A percentile compares a stretch with the other conserved stretches of the same genome.
These are phyloP conservation scores for Suillus luteus DNA, from an alignment of 768 basidiomycete species.

Conservation along the genomic window DNA sequence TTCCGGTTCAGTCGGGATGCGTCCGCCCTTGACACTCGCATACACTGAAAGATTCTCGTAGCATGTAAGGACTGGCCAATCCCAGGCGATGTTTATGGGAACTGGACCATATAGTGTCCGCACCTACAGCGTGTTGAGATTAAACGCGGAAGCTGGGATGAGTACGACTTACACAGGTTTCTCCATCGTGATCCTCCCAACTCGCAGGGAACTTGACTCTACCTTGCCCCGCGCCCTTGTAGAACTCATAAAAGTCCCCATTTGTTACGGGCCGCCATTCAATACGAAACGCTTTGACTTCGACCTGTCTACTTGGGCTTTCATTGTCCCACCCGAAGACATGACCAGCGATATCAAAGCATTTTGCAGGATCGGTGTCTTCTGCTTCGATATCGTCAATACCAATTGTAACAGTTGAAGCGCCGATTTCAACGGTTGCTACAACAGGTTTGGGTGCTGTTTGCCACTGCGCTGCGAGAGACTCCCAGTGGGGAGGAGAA, in stretches of 20 bases:
- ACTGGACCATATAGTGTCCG: slow-evolving; percentile 89
- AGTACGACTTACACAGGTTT: slow-evolving; percentile 45
- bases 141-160: background rate
- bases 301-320: slow-evolving; percentile 61
- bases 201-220: slow-evolving; percentile 63
- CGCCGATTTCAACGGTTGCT: slow-evolving; percentile 57
- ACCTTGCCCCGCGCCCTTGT: slow-evolving; percentile 44
- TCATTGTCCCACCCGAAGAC: slow-evolving; percentile 98
- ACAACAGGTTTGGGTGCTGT: slow-evolving; percentile 43
- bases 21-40: slow-evolving; percentile 86
- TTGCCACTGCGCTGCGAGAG: slow-evolving; percentile 51
- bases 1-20: slow-evolving; percentile 90
- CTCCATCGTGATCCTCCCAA: slow-evolving; percentile 63
- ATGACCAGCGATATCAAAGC: slow-evolving; percentile 50
- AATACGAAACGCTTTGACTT: slow-evolving; percentile 71
- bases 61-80: slow-evolving; percentile 87
- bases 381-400: slow-evolving; percentile 81
- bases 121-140: slow-evolving; percentile 44
- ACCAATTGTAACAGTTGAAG: slow-evolving; percentile 64
- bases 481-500: slow-evolving; percentile 68
- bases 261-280: slow-evolving; percentile 89
- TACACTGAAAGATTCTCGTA: slow-evolving; percentile 79
- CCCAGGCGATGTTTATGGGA: slow-evolving; percentile 66
- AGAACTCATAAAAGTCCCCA: slow-evolving; percentile 78
- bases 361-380: slow-evolving; percentile 44